phyloP scores from a whole-genome alignment of 164 flowering plant species.

The Malania oleifera region DNA sequence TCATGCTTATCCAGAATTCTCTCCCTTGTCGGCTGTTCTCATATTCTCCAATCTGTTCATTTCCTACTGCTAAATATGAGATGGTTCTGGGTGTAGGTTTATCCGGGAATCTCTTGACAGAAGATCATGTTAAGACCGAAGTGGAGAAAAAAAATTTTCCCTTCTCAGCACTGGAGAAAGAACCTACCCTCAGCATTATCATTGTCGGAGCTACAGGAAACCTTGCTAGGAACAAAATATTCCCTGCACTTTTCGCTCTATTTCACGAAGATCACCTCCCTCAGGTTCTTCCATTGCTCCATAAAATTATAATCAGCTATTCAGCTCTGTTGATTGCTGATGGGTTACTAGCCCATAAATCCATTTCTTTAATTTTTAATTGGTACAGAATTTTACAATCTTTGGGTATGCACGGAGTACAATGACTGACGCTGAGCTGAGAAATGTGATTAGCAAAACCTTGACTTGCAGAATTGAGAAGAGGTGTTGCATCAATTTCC shows the following conservation, averaged over 20 bases:
- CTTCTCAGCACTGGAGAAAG: slow-evolving; percentile 21
- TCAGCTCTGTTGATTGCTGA: no score
- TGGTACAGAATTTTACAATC: slow-evolving; percentile 53
- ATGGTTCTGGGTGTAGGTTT: slow-evolving; percentile 22
- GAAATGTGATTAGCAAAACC: slow-evolving; percentile 61
- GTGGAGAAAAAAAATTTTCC: slow-evolving; percentile 18
- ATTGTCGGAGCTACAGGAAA: slow-evolving; percentile 93
- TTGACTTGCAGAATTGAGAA: slow-evolving; percentile 76
- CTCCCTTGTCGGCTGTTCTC: no score
- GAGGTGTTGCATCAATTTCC: slow-evolving; percentile 32
- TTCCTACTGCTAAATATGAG: background rate
- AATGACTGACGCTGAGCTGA: slow-evolving; percentile 63
- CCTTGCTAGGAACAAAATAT: slow-evolving; percentile 88
- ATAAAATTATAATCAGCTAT: no score
- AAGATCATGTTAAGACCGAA: slow-evolving; percentile 22
- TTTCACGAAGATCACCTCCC: slow-evolving; percentile 75
- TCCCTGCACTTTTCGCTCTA: slow-evolving; percentile 88
- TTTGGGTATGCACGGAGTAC: slow-evolving; percentile 77
- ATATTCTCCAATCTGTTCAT: background rate
- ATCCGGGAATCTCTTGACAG: slow-evolving; percentile 28
- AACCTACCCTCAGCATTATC: slow-evolving; percentile 60
- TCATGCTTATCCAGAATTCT: no score
- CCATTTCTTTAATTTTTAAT: background rate
- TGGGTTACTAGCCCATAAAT: no score
- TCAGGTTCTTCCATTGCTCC: slow-evolving; percentile 33